Conservation (phyloP, 225 moss, liverwort and hornwort genomes). For the Pleurozium schreberi region DNA sequence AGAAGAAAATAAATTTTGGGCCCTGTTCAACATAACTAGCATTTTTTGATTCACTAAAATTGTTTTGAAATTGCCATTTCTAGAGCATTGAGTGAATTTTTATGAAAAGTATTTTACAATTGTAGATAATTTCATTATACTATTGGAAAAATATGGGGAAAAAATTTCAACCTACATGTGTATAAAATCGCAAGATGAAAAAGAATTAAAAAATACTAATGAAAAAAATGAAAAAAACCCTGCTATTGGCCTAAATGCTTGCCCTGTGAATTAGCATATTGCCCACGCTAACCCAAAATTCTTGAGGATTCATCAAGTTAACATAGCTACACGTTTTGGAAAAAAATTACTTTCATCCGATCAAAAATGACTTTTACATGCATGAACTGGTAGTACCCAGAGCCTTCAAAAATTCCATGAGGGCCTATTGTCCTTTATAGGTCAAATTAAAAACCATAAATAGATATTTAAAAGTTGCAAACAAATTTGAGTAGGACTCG, state of each 20-base stretch:
- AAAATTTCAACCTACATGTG: accelerated
- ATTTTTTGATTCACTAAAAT: not conserved
- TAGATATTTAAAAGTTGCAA: not conserved
- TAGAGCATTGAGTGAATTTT: not conserved
- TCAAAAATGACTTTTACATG: too few relatives aligned
- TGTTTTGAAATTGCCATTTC: not conserved
- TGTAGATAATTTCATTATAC: not conserved
- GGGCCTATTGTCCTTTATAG: not conserved
- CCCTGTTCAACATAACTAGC: accelerated
- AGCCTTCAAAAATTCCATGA: accelerated
- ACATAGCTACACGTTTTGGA: accelerated
- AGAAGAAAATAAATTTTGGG: not conserved
- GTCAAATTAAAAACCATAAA: not conserved
- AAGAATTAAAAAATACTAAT: too few relatives aligned
- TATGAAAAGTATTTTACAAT: not conserved
- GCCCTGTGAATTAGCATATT: not conserved
- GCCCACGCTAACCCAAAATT: accelerated
- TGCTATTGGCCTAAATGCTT: accelerated
- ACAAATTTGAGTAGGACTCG: not conserved
- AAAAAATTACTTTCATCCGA: too few relatives aligned
- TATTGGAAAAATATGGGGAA: not conserved
- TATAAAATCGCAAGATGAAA: too few relatives aligned
- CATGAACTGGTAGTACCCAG: accelerated
- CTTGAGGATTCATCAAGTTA: not conserved
- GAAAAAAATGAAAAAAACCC: too few relatives aligned